Evolutionary conservation across 2,329 filamentous ascomycete genomes (phyloP).

Genomic region (Diplodia sapinea): DNA sequence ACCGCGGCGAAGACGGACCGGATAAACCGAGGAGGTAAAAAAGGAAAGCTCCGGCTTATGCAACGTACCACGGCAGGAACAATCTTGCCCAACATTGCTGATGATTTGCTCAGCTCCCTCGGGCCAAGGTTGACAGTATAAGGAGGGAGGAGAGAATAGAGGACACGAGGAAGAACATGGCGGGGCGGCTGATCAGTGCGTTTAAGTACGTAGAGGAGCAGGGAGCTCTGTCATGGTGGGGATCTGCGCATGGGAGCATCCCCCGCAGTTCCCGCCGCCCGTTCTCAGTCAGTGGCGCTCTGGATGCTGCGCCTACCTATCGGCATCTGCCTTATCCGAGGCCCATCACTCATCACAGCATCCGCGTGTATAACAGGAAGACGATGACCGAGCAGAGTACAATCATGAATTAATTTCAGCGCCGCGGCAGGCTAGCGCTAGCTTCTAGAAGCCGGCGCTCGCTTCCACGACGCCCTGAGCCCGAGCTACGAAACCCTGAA

Average conservation of each 20-base stretch:
- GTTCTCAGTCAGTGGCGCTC: not conserved
- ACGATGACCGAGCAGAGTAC: not conserved
- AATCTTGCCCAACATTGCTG: conserved; percentile 27
- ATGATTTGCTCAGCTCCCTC: not conserved
- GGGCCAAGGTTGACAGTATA: not conserved
- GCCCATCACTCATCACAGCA: not conserved
- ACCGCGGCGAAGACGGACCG: not conserved
- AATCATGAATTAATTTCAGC: not conserved
- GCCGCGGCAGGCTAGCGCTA: not conserved
- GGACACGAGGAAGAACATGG: not conserved
- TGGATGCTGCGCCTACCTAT: not conserved
- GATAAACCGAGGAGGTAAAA: not conserved
- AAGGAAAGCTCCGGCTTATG: not conserved
- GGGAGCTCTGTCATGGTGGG: not conserved
- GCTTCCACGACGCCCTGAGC: conserved; percentile 10
- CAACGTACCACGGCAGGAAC: conserved; percentile 27
- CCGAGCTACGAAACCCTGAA: conserved; percentile 7
- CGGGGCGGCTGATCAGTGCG: conserved; percentile 11
- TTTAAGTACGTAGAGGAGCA: conserved; percentile 27
- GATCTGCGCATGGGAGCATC: conserved; percentile 14
- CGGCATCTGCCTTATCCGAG: not conserved
- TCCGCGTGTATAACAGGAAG: not conserved
- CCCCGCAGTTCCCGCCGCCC: conserved; percentile 3
- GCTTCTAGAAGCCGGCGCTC: conserved; percentile 9
- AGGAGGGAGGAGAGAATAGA: not conserved